Percentiles rank a stretch among this genome's conserved stretches.
Conservation (phyloP, 2,329 filamentous ascomycete species). For the Fusarium sp. region DNA sequence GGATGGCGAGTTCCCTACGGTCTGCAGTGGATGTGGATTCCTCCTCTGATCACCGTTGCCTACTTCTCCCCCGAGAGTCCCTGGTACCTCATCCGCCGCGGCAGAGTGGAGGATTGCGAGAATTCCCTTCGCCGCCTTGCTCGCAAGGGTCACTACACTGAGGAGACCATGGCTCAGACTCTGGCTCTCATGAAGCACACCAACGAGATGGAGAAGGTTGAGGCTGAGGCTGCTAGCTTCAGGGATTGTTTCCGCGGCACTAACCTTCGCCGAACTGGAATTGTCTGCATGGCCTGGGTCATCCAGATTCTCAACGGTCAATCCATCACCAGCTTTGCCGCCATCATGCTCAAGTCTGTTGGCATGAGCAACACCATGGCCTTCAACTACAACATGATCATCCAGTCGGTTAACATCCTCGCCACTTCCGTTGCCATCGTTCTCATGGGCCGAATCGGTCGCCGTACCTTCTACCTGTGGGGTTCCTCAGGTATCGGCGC, state of each 20-base stretch:
- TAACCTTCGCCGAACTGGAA: slow-evolving; percentile 56
- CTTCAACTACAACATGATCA: slow-evolving; percentile 63
- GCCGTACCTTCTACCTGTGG: slow-evolving; percentile 57
- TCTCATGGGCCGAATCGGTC: slow-evolving; percentile 55
- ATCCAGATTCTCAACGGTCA: slow-evolving; percentile 55
- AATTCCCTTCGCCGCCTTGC: slow-evolving; percentile 58
- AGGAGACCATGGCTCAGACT: slow-evolving; percentile 55
- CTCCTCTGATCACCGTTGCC: slow-evolving; percentile 58
- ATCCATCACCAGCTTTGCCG: slow-evolving; percentile 67
- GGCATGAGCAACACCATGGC: slow-evolving; percentile 59
- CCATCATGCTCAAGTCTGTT: slow-evolving; percentile 65
- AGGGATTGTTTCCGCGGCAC: slow-evolving; percentile 62
- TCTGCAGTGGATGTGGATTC: slow-evolving; percentile 63
- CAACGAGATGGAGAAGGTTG: slow-evolving; percentile 56
- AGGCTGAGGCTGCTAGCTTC: slow-evolving; percentile 63
- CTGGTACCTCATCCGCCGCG: slow-evolving; percentile 63
- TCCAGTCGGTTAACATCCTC: slow-evolving; percentile 61
- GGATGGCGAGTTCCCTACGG: slow-evolving; percentile 63
- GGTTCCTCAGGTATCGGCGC: slow-evolving; percentile 58
- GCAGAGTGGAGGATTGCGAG: slow-evolving; percentile 55
- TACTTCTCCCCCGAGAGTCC: slow-evolving; percentile 63
- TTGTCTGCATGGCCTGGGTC: slow-evolving; percentile 55
- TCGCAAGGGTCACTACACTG: slow-evolving; percentile 52
- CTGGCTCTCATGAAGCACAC: slow-evolving; percentile 60
- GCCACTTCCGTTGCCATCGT: slow-evolving; percentile 58